phyloP scores from a whole-genome alignment of 768 basidiomycete species.

The Podaxis sp. region DNA sequence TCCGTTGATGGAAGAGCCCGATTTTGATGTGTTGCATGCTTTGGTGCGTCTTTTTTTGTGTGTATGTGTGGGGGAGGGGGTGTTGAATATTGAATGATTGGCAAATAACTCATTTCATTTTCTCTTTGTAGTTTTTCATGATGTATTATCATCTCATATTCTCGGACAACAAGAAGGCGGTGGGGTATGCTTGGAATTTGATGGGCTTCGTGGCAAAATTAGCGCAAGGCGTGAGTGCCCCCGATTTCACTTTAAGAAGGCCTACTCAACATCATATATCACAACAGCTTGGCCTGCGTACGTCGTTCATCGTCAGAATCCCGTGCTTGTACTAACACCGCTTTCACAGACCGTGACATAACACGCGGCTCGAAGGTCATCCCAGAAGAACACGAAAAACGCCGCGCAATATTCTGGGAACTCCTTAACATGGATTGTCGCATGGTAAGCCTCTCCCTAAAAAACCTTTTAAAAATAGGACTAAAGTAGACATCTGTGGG shows the following conservation, averaged over 20 bases:
- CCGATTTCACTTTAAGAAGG: constrained; percentile 14
- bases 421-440: constrained; percentile 70
- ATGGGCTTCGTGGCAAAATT: constrained; percentile 76
- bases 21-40: constrained; percentile 70
- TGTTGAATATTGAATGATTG: background rate
- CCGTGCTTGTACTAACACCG: constrained; percentile 15
- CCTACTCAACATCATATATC: constrained; percentile 13
- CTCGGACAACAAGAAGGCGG: constrained; percentile 70
- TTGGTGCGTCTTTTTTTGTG: constrained; percentile 38
- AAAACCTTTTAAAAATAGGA: background rate
- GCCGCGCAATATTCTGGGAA: constrained; percentile 73
- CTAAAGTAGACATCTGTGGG: constrained; percentile 6
- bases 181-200: constrained; percentile 74
- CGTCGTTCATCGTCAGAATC: constrained; percentile 24
- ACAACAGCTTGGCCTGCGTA: constrained; percentile 65
- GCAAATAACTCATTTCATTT: background rate
- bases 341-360: constrained; percentile 60
- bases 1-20: constrained; percentile 73
- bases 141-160: constrained; percentile 75
- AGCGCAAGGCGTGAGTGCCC: constrained; percentile 61
- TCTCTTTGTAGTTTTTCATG: constrained; percentile 53
- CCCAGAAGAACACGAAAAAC: constrained; percentile 71
- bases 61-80: too few relatives aligned
- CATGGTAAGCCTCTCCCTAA: constrained; percentile 38
- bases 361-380: constrained; percentile 58